phyloP scores from a whole-genome alignment of 169 alveolate genomes.

The Miamiensis avidus region DNA sequence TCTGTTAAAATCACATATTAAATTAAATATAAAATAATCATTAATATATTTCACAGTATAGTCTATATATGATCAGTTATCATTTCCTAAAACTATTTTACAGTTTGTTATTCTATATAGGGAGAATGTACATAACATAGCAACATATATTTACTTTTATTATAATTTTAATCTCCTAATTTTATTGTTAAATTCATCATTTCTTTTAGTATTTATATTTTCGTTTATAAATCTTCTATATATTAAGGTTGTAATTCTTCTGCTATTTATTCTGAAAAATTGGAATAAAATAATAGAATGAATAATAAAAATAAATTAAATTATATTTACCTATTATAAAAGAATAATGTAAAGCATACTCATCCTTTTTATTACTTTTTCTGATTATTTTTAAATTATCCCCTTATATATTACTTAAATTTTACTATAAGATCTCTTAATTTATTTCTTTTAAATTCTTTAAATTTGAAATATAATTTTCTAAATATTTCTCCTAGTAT shows the following conservation, averaged over 20 bases:
- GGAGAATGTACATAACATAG: not conserved
- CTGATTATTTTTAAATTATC: too few species aligned
- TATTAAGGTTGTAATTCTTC: not conserved
- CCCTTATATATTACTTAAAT: too few species aligned
- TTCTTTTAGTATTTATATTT: not conserved
- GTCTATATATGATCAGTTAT: not conserved
- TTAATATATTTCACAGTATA: too few species aligned
- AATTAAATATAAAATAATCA: too few species aligned
- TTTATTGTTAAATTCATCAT: too few species aligned
- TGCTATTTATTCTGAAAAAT: not conserved
- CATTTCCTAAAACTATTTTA: not conserved
- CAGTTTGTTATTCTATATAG: too few species aligned
- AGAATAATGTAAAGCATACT: not conserved
- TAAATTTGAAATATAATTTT: too few species aligned
- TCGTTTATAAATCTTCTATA: not conserved
- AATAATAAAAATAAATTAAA: too few species aligned
- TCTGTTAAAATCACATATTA: too few species aligned
- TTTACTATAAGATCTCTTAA: too few species aligned
- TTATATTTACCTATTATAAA: not conserved
- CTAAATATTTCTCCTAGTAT: too few species aligned
- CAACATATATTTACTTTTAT: not conserved
- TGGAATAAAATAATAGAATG: not conserved
- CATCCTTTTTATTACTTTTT: not conserved
- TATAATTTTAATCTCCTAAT: not conserved
- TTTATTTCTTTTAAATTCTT: too few species aligned